Conservation (phyloP, 495 filamentous ascomycete genomes). For the Ramalina intermedia region DNA sequence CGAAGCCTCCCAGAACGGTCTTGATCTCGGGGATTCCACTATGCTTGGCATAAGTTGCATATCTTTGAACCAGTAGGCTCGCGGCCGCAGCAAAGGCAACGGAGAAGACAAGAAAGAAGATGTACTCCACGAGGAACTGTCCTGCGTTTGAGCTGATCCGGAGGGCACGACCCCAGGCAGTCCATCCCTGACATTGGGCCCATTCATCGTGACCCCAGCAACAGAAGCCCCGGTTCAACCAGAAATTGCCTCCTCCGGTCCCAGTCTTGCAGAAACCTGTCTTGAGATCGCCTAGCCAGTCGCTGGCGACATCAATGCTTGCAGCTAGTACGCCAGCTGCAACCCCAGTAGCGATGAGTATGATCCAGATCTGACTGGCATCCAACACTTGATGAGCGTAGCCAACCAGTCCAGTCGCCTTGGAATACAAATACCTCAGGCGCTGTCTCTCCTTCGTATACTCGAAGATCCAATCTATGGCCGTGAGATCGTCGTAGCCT, state of each 20-base stretch:
- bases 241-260: constrained; percentile 67
- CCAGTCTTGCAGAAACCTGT: constrained; percentile 71
- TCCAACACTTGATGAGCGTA: constrained; percentile 60
- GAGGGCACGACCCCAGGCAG: constrained; percentile 64
- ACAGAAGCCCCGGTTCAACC: constrained; percentile 80
- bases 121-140: constrained; percentile 67
- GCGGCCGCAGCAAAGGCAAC: constrained; percentile 72
- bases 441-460: constrained; percentile 93
- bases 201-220: constrained; percentile 78
- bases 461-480: constrained; percentile 99
- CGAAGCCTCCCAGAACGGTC: constrained; percentile 86
- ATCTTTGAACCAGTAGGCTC: constrained; percentile 65
- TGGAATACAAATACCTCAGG: constrained; percentile 56
- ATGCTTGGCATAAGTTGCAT: constrained; percentile 80
- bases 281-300: constrained; percentile 91
- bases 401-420: constrained; percentile 56
- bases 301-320: constrained; percentile 77
- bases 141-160: constrained; percentile 49
- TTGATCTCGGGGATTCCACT: constrained; percentile 98
- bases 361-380: constrained; percentile 78
- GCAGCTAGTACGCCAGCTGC: constrained; percentile 75
- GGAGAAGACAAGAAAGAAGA: constrained; percentile 70
- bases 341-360: constrained; percentile 67
- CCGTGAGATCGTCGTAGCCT: constrained; percentile 90
- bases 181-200: constrained; percentile 71